Base-by-base conservation (phyloP, 179 eudicot genomes). In the Camellia oleifera region DNA sequence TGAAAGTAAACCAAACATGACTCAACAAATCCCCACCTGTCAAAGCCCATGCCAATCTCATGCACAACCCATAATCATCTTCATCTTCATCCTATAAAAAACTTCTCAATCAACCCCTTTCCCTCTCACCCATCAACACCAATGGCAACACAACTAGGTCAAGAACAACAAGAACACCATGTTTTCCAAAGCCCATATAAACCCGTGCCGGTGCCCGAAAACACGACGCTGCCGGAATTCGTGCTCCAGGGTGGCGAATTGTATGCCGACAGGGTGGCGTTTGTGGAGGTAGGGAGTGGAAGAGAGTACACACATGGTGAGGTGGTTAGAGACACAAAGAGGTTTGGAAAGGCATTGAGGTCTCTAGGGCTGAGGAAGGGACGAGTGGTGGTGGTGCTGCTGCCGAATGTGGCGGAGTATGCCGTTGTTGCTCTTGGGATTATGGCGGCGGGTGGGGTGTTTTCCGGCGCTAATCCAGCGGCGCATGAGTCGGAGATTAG, bases 301-400 rank as follows among this genome's bases (percentile, higher is more conserved):
- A 91, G 90, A 48, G 83, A 79, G 80, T 94, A 87, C 78, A 96
- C 93, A 5, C 86, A 92, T 70, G 90, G 90, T 17, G 83, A 94
- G 77, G 97, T 96, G 67, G 63, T 46, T 32, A 77, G 89, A 69
- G 95, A 96, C 64, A 87, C 90, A 1, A 82, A 70, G 68, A 90
- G 99, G 88, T 96, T 96, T 69, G 90, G 95, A 52, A 94, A 92
- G 88, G 98, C 99, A 23, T 84, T 96, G 80, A 85, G 96, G 87
- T 94, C 99, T 0, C 89, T 96, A 20, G 99, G 99, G 58, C 78
- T 94, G 78, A 90, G 99, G 72, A 96, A 88, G 65, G 98, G 97
- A 17, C 87, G 85, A 40, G 97, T 92, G 20, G 97, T 91, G 81
- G 87, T 96, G 78, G 99, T 94, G 17, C 85, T 88, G 68, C 91